Base-by-base conservation (phyloP, 331 rosid genomes). In the Malus hybrid region DNA sequence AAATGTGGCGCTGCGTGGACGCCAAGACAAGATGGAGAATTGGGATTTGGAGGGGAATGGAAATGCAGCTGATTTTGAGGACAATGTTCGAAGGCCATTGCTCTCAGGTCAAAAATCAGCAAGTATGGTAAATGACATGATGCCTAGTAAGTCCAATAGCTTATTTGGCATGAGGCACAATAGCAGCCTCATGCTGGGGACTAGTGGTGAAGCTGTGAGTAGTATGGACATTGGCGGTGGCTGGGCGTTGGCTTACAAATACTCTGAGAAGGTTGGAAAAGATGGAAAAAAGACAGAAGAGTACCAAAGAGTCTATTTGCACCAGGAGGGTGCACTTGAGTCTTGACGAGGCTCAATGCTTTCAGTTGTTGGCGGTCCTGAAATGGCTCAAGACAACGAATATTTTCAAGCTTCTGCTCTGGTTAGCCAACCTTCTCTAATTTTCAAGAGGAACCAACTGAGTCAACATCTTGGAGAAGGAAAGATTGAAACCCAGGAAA, bases 211-310 rank as follows among this genome's bases (percentile, higher is more conserved):
- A 33, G 55, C 82, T 9, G 77, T 72, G 54, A 74, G 62, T 28
- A 56, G 73, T 10, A 55, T 69, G 56, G 82, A 74, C 46, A 78
- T 78, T 29, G 82, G 82, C 13, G 82, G 82, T 11, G 82, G 82
- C 10, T 78, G 82, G 82, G 78, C 72, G n/a, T 57, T 79, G 77
- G 78, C 82, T 5, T 78, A 74, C 29, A 71, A 7, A 7, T 78
- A 67, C 44, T 50, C 76, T 5, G 76, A 78, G 16, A 66, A 52
- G 5, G 48, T 70, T 48, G 72, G 72, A 5, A 73, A 78, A 20
- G 81, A 78, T 27, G 81, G 77, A 12, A 72, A 72, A 32, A 79
- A 55, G 52, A 65, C 62, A 79, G 82, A 65, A 73, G 82, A 69
- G 60, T 79, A 33, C 29, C 70, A 79, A 44, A 65, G 82, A 73